Evolutionary conservation across 768 basidiomycete species (phyloP).

Genomic region (Mycena sanguinolenta): DNA sequence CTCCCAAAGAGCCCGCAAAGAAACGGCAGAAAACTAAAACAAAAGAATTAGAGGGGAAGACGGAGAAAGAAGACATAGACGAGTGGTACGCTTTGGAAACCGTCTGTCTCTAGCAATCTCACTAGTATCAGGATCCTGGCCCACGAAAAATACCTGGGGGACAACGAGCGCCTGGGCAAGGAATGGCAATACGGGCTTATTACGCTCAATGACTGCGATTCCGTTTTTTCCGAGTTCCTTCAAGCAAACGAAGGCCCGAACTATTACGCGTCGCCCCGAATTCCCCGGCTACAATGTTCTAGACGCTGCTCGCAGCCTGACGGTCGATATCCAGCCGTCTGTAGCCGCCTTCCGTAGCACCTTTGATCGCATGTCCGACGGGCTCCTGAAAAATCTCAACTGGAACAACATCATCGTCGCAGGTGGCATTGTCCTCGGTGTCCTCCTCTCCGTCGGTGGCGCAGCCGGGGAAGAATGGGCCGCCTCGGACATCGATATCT

Average conservation of each 20-base stretch:
- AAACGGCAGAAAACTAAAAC: constrained; percentile 2
- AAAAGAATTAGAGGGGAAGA: background rate
- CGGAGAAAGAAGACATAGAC: background rate
- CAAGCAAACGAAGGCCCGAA: background rate
- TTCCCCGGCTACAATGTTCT: constrained; percentile 8
- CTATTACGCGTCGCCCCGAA: background rate
- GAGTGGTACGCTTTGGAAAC: constrained; percentile 13
- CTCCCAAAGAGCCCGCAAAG: background rate
- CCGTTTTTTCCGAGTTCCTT: background rate
- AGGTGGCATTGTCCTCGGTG: constrained; percentile 18
- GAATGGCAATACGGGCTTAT: constrained; percentile 11
- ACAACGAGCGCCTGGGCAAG: constrained; percentile 5
- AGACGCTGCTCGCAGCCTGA: background rate
- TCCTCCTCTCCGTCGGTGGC: constrained; percentile 1
- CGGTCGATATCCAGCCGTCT: constrained; percentile 10
- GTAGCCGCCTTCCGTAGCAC: background rate
- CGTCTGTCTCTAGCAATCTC: background rate
- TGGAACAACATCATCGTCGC: constrained; percentile 14
- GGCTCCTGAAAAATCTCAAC: constrained; percentile 12
- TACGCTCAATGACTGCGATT: constrained; percentile 2
- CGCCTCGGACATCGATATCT: constrained; percentile 22
- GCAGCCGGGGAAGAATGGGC: background rate
- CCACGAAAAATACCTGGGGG: constrained; percentile 13
- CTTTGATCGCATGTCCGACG: constrained; percentile 17
- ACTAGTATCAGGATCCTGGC: background rate